Evolutionary conservation across 106 monocot genomes (phyloP).

Genomic region (Apostasia shenzhenica): DNA sequence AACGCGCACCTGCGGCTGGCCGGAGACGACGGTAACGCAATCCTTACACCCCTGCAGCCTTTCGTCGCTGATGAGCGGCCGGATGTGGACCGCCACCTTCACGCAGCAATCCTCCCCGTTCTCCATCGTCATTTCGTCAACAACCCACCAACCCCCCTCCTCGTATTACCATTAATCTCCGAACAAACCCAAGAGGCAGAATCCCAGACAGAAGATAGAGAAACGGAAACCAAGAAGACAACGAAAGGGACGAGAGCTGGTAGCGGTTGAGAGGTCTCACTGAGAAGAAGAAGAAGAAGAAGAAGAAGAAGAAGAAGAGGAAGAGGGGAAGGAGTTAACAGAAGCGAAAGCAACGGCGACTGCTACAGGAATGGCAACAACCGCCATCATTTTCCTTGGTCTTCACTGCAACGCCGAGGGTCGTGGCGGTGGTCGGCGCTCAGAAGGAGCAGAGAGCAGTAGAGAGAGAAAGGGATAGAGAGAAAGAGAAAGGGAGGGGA

Average conservation of each 20-base stretch:
- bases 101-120: conserved; percentile 88
- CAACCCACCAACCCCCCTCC: not conserved
- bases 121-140: conserved; percentile 54
- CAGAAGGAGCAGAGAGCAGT: not conserved
- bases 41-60: conserved; percentile 86
- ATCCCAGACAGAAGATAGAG: not conserved
- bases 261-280: conserved; percentile 9
- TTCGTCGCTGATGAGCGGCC: conserved; percentile 91
- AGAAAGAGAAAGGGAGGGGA: not conserved
- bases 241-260: not conserved
- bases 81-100: conserved; percentile 88
- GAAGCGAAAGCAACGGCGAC: not conserved
- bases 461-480: conserved; percentile 4
- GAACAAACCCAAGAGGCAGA: not conserved
- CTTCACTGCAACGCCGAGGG: conserved; percentile 18
- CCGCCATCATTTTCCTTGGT: conserved; percentile 37
- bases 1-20: conserved; percentile 68
- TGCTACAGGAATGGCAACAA: conserved; percentile 21
- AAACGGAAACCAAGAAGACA: not conserved
- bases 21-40: conserved; percentile 66
- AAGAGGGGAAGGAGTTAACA: conserved; percentile 1
- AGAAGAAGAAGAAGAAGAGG: not conserved
- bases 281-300: not conserved
- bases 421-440: not conserved
- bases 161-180: conserved; percentile 13